Percentiles rank a stretch among this genome's conserved stretches.
These are phyloP conservation scores for Pseudomassariella vexata DNA, from an alignment of 2,329 filamentous ascomycete species.

Conservation along the genomic window DNA sequence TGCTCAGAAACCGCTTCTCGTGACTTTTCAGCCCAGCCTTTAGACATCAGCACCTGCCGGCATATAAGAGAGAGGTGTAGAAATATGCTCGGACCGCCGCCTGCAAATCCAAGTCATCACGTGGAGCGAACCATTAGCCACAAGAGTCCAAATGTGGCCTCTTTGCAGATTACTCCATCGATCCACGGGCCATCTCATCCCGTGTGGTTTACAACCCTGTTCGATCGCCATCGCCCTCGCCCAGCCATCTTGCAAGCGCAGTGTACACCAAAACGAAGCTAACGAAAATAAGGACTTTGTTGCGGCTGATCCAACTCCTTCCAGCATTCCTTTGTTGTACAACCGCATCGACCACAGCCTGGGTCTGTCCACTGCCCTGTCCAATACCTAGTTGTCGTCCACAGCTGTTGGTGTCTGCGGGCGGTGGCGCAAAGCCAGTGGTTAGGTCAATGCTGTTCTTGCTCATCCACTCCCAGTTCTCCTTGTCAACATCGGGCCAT, in stretches of 20 bases:
- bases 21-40: no score
- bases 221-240: constrained; percentile 34
- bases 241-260: constrained; percentile 68
- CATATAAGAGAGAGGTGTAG: no score
- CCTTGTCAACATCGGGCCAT: constrained; percentile 82
- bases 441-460: constrained; percentile 71
- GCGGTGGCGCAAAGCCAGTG: constrained; percentile 71
- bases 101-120: no score
- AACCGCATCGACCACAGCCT: constrained; percentile 71
- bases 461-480: constrained; percentile 91
- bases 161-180: no score
- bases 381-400: constrained; percentile 54
- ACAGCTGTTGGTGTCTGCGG: constrained; percentile 44
- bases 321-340: constrained; percentile 68
- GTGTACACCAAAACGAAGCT: constrained; percentile 76
- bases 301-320: constrained; percentile 72
- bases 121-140: no score
- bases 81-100: no score
- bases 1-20: no score
- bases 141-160: no score
- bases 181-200: no score
- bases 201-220: constrained; percentile 3
- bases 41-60: no score
- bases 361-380: constrained; percentile 55
- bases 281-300: constrained; percentile 71